phyloP scores from a whole-genome alignment of 2,329 filamentous ascomycete species.

The Pseudogymnoascus sp. region DNA sequence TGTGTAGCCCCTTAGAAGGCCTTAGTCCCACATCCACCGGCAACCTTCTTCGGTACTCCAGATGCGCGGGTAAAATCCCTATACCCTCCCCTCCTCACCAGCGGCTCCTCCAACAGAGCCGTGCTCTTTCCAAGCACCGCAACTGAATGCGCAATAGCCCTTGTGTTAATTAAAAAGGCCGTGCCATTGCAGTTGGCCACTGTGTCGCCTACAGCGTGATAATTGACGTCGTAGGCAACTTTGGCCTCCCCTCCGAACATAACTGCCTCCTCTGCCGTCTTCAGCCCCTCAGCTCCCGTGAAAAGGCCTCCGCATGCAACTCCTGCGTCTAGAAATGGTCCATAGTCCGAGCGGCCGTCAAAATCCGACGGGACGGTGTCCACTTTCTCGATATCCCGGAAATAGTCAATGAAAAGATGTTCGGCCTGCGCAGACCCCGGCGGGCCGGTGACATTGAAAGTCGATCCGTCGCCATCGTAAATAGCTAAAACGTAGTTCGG shows the following conservation, averaged over 20 bases:
- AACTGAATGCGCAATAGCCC: constrained; percentile 45
- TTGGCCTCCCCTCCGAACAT: constrained; percentile 47
- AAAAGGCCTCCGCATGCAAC: constrained; percentile 51
- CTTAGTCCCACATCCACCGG: not conserved
- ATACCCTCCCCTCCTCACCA: not conserved
- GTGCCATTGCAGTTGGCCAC: constrained; percentile 43
- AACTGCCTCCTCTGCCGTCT: constrained; percentile 41
- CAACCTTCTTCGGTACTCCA: not conserved
- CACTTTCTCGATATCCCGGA: constrained; percentile 30
- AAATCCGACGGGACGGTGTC: constrained; percentile 42
- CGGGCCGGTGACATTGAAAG: constrained; percentile 45
- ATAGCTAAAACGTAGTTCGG: constrained; percentile 50
- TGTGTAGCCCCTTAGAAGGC: not conserved
- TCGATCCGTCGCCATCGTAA: constrained; percentile 46
- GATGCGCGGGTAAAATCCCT: not conserved
- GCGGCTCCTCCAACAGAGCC: constrained; percentile 28
- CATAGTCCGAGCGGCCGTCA: constrained; percentile 51
- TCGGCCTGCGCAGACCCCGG: constrained; percentile 47
- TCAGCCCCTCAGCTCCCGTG: constrained; percentile 50
- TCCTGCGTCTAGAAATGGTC: constrained; percentile 45
- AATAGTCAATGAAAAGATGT: constrained; percentile 43
- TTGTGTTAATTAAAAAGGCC: constrained; percentile 45
- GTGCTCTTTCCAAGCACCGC: constrained; percentile 42
- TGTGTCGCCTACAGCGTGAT: constrained; percentile 45
- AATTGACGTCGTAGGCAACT: constrained; percentile 46